Base-by-base conservation (phyloP, 192 early-diverging fungal species). In the Phycomyces blakesleeanus region DNA sequence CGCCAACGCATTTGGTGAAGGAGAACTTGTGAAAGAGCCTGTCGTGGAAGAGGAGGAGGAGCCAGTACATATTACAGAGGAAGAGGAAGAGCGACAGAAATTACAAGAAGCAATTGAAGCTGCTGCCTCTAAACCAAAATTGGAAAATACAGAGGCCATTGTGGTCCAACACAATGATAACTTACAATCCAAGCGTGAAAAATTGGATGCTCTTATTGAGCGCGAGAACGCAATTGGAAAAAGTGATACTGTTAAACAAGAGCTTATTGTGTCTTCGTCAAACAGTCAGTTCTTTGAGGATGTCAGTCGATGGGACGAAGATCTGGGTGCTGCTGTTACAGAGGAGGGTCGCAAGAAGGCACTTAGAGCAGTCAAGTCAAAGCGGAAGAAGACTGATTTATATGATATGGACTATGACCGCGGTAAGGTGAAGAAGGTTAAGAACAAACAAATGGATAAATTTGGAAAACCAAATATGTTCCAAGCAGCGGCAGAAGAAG, bases 361-460 rank as follows among this genome's bases (percentile, higher is more conserved):
- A 7, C 55, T 81, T 8, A 77, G 74, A 65, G 77, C 75, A 40
- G 66, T 80, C 38, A 78, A 80, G 49, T 79, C 76, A 44, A 85
- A 81, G 41, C 76, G 77, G 8, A 83, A 85, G 52, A 76, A 72
- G 47, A 71, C 75, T 10, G 78, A 80, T 59, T 51, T 63, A 1
- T 87, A 85, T 51, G 86, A 91, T 60, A 58, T 84, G 16, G 89
- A 89, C 27, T 91, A 91, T 67, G 89, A 91, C 66, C 83, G 83
- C 42, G 89, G 89, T 25, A 85, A 85, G 55, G 60, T 80, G 27
- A 91, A 91, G 65, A 91, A 89, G 79, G 73, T 88, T 61, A 90
- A 88, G 77, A 73, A 72, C 61, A 77, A 83, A 67, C 78, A 81
- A 54, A 65, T 52, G 0, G 69, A 78, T 5, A 71, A 71, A 11